Conservation (phyloP, 768 basidiomycete genomes). For the Tylopilus felleus region DNA sequence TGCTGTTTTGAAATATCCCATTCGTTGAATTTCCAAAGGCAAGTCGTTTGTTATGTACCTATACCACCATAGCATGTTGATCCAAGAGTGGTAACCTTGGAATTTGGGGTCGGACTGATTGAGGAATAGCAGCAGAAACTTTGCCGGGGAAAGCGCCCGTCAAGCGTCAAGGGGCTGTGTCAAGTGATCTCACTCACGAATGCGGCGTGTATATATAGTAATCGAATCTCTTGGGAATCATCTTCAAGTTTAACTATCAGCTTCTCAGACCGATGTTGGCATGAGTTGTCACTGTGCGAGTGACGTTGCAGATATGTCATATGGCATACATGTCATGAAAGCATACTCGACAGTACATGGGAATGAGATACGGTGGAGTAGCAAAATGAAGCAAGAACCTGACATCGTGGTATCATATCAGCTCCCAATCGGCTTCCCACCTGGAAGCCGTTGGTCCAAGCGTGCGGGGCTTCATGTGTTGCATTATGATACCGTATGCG, state of each 20-base stretch:
- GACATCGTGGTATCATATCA: conserved; percentile 47
- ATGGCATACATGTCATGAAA: conserved; percentile 12
- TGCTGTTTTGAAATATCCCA: conserved; percentile 2
- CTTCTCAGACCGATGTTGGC: conserved; percentile 10
- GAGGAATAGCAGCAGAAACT: conserved; percentile 12
- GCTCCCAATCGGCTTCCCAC: conserved; percentile 87
- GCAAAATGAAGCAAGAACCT: conserved; percentile 18
- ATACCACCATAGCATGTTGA: not conserved
- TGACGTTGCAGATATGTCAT: conserved; percentile 4
- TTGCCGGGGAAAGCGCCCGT: conserved; percentile 18
- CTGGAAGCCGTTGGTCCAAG: conserved; percentile 88
- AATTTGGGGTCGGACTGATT: conserved; percentile 23
- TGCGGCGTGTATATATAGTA: not conserved
- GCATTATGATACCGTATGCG: conserved; percentile 57
- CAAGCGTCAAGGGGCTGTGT: conserved; percentile 19
- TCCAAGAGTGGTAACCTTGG: not conserved
- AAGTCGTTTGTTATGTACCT: not conserved
- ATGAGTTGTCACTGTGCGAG: conserved; percentile 3
- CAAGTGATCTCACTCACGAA: not conserved
- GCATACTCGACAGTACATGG: conserved; percentile 20
- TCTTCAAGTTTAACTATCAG: not conserved
- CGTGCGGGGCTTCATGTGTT: conserved; percentile 97
- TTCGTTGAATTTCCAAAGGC: not conserved
- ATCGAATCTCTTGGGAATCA: conserved; percentile 6
- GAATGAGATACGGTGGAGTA: conserved; percentile 14